Conservation (phyloP, 169 alveolate genomes). For the Cryptosporidium viatorum region DNA sequence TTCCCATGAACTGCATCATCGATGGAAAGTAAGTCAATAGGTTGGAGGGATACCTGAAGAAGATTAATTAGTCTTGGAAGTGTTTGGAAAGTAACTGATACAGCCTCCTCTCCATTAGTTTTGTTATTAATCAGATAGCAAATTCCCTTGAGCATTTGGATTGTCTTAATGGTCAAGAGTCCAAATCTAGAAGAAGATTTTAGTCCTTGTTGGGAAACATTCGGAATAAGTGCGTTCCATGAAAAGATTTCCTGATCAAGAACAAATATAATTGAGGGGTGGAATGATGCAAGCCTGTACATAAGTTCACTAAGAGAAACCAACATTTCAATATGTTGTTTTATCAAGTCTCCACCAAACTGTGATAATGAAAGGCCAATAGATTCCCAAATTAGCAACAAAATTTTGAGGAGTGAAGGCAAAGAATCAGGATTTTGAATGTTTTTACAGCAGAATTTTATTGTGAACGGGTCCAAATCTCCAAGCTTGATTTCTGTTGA, state of each 20-base stretch:
- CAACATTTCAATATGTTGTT: slow-evolving; percentile 24
- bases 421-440: slow-evolving; percentile 16
- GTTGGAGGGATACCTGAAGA: slow-evolving; percentile 10
- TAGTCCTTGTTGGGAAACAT: slow-evolving; percentile 1
- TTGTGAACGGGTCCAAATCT: slow-evolving; percentile 42
- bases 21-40: slow-evolving; percentile 22
- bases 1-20: slow-evolving; percentile 18
- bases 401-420: slow-evolving; percentile 49
- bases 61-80: slow-evolving; percentile 40
- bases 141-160: slow-evolving; percentile 38
- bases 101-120: slow-evolving; percentile 5
- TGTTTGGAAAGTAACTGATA: slow-evolving; percentile 14
- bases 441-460: slow-evolving; percentile 34
- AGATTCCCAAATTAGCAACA: slow-evolving; percentile 59
- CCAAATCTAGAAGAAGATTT: slow-evolving; percentile 33
- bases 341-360: background rate
- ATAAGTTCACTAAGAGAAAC: slow-evolving; percentile 45
- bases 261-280: slow-evolving; percentile 43
- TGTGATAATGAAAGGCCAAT: slow-evolving; percentile 50
- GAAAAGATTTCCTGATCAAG: slow-evolving; percentile 35
- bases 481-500: slow-evolving; percentile 45
- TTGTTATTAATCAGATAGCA: background rate
- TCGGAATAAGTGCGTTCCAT: slow-evolving; percentile 43
- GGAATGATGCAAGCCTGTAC: slow-evolving; percentile 41
- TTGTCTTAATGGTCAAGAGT: slow-evolving; percentile 25